Percentiles rank a stretch among this genome's conserved stretches.
phyloP scores from a whole-genome alignment of 2,329 filamentous ascomycete genomes.

The Calonectria hawksworthii region DNA sequence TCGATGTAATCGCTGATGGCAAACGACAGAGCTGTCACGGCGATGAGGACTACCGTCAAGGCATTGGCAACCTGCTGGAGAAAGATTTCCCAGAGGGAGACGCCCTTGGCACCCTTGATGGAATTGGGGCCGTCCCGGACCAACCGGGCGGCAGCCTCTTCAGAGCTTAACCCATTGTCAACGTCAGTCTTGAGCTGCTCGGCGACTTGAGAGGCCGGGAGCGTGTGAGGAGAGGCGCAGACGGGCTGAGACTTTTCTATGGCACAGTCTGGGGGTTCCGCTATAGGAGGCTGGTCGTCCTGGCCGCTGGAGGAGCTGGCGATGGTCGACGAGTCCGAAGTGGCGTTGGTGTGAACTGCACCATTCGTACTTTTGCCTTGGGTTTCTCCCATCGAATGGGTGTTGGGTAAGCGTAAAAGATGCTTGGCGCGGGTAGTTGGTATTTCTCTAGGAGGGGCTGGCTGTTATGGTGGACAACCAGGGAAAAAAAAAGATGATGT shows the following conservation, averaged over 20 bases:
- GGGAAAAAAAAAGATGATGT: constrained; percentile 11
- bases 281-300: constrained; percentile 58
- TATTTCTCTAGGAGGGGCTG: constrained; percentile 24
- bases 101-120: constrained; percentile 78
- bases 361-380: constrained; percentile 55
- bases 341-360: constrained; percentile 56
- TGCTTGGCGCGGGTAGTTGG: constrained; percentile 25
- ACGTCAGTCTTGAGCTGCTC: constrained; percentile 57
- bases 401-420: constrained; percentile 45
- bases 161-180: constrained; percentile 72
- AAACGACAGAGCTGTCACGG: constrained; percentile 80
- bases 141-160: constrained; percentile 76
- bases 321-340: constrained; percentile 54
- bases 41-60: constrained; percentile 80
- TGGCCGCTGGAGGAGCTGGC: constrained; percentile 44
- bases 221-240: constrained; percentile 50
- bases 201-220: constrained; percentile 53
- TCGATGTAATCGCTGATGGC: constrained; percentile 76
- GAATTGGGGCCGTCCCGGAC: constrained; percentile 77
- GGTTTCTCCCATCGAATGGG: constrained; percentile 59
- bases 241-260: constrained; percentile 51
- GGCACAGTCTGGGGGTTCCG: constrained; percentile 52
- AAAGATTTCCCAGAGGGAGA: constrained; percentile 82
- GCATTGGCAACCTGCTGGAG: constrained; percentile 84
- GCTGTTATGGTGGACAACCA: constrained; percentile 31